phyloP scores from a whole-genome alignment of 2,329 filamentous ascomycete species.

The Beauveria bassiana region DNA sequence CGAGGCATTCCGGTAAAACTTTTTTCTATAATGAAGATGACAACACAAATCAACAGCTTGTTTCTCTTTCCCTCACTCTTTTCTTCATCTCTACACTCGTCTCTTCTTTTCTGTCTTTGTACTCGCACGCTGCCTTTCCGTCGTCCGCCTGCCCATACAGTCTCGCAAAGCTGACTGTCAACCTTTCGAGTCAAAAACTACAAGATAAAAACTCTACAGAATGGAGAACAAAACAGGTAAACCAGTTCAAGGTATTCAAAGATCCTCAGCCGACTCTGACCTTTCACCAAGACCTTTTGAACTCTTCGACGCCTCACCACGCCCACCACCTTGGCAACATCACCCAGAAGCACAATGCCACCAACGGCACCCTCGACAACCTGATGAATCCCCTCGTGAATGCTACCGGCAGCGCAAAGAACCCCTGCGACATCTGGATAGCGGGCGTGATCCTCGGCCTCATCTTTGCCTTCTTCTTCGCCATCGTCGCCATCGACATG shows the following conservation, averaged over 20 bases:
- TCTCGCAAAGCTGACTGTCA: neutral
- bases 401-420: neutral
- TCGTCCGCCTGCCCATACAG: neutral
- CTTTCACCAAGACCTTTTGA: neutral
- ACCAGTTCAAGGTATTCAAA: too few species aligned
- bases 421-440: neutral
- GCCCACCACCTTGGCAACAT: neutral
- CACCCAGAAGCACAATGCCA: neutral
- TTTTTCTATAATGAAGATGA: too few species aligned
- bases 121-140: neutral
- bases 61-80: neutral
- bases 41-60: too few species aligned
- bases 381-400: neutral
- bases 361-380: neutral
- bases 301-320: neutral
- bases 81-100: neutral
- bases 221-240: too few species aligned
- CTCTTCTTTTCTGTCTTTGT: neutral
- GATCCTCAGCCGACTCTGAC: too few species aligned
- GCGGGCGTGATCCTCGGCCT: neutral
- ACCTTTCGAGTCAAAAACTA: too few species aligned
- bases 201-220: too few species aligned
- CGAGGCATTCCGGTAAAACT: too few species aligned
- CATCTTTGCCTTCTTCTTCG: neutral
- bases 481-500: neutral